Percentiles rank a stretch among this genome's conserved stretches.
These are phyloP conservation scores for Amanita muscaria DNA, from an alignment of 768 basidiomycete genomes.

Conservation along the genomic window DNA sequence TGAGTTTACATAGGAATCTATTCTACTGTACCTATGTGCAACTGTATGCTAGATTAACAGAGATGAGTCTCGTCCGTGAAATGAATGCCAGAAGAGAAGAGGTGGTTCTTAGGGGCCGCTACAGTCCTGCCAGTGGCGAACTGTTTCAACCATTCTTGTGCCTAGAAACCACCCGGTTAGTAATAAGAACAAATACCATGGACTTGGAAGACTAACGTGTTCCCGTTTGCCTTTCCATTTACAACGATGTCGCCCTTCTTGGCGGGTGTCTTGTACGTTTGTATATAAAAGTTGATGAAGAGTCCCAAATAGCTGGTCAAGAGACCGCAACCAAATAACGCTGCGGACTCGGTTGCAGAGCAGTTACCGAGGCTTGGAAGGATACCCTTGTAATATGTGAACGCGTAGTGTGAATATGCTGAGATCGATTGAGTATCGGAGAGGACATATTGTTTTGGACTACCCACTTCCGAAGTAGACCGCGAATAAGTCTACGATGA, in stretches of 20 bases:
- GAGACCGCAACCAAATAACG: constrained; percentile 80
- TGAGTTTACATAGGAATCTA: too few species aligned
- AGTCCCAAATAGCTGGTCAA: constrained; percentile 87
- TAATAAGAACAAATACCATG: too few species aligned
- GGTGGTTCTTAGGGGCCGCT: too few species aligned
- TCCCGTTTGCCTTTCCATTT: constrained; percentile 33
- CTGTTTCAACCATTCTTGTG: too few species aligned
- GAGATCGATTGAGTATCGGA: too few species aligned
- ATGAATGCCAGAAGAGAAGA: too few species aligned
- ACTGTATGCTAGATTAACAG: too few species aligned
- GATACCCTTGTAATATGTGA: constrained; percentile 44
- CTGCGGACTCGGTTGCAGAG: constrained; percentile 84
- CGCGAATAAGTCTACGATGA: constrained; percentile 81
- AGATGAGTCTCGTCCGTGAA: too few species aligned
- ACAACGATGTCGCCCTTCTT: constrained; percentile 35
- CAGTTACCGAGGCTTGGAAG: constrained; percentile 71
- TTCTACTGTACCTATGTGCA: too few species aligned
- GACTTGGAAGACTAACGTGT: not conserved
- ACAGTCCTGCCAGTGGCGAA: too few species aligned
- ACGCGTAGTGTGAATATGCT: constrained; percentile 80
- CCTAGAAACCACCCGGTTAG: too few species aligned
- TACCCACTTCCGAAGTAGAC: constrained; percentile 95
- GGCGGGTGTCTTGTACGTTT: constrained; percentile 67
- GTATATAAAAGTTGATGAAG: constrained; percentile 93
- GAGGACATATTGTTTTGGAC: too few species aligned